Percentiles rank a stretch among this genome's conserved stretches.
Evolutionary conservation across 129 eudicot species (phyloP).

Genomic region (Solidago caesia): DNA sequence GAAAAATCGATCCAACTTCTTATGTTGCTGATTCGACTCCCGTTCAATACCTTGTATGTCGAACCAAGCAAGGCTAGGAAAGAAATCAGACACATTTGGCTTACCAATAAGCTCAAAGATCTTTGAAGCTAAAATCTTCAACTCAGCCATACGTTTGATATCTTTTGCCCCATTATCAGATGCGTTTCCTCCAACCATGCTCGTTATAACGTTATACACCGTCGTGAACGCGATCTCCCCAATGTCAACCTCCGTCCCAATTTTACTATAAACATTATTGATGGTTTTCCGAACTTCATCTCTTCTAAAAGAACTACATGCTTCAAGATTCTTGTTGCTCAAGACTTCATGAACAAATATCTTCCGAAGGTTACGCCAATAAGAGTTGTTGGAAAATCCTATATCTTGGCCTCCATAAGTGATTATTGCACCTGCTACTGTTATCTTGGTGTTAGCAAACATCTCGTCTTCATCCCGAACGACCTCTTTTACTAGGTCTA

Average conservation of each 20-base stretch:
- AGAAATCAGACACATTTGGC: background rate
- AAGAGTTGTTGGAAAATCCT: background rate
- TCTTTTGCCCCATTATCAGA: background rate
- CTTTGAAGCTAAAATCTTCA: background rate
- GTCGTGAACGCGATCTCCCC: background rate
- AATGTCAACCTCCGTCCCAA: background rate
- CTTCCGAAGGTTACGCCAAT: background rate
- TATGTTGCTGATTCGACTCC: background rate
- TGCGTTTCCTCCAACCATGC: background rate
- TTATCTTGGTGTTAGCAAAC: background rate
- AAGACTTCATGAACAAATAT: conserved; percentile 3
- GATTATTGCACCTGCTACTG: background rate
- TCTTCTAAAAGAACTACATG: background rate
- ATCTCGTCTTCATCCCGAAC: background rate
- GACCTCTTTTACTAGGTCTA: background rate
- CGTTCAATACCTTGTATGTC: background rate
- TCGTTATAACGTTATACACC: background rate
- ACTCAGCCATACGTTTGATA: background rate
- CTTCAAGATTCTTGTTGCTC: background rate
- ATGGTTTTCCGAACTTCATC: background rate
- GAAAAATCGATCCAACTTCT: background rate
- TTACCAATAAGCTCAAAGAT: background rate
- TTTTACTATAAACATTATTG: background rate
- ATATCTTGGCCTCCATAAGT: background rate
- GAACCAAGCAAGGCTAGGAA: background rate